phyloP scores from a whole-genome alignment of 371 early-diverging fungal genomes.

The Mucor saturninus region DNA sequence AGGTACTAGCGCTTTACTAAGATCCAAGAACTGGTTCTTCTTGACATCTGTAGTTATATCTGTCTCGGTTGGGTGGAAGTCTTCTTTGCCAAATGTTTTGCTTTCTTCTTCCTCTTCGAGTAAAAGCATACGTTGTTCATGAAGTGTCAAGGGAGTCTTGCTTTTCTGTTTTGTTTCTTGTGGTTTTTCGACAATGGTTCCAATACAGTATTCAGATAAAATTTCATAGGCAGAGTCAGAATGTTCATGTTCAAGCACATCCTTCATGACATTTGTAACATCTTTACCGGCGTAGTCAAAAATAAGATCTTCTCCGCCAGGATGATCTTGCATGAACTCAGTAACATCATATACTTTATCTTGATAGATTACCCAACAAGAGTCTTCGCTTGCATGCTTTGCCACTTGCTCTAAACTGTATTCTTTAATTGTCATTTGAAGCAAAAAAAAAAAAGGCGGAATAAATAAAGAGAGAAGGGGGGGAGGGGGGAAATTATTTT shows the following conservation, averaged over 20 bases:
- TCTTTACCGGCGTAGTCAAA: slow-evolving; percentile 78
- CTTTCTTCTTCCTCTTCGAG: slow-evolving; percentile 45
- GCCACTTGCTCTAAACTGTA: slow-evolving; percentile 20
- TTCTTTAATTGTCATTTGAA: slow-evolving; percentile 7
- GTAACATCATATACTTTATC: slow-evolving; percentile 86
- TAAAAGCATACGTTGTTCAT: slow-evolving; percentile 35
- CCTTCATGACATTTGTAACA: slow-evolving; percentile 72
- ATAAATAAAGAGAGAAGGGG: background rate
- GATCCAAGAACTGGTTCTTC: slow-evolving; percentile 79
- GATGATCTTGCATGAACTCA: slow-evolving; percentile 80
- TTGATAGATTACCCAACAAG: slow-evolving; percentile 75
- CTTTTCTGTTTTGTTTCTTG: background rate
- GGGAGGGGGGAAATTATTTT: background rate
- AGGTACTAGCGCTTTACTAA: slow-evolving; percentile 76
- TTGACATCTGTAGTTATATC: slow-evolving; percentile 50
- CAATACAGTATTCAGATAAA: slow-evolving; percentile 80
- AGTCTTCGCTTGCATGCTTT: slow-evolving; percentile 24
- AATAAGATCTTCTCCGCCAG: slow-evolving; percentile 79
- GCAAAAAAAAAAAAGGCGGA: background rate
- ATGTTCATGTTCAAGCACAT: slow-evolving; percentile 81
- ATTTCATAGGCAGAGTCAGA: slow-evolving; percentile 85
- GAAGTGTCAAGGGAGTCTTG: slow-evolving; percentile 14
- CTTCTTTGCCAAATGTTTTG: slow-evolving; percentile 37
- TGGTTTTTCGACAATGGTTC: slow-evolving; percentile 54
- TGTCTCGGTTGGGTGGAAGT: slow-evolving; percentile 53